phyloP scores from a whole-genome alignment of 2,329 filamentous ascomycete species.

The Biscogniauxia mediterranea region DNA sequence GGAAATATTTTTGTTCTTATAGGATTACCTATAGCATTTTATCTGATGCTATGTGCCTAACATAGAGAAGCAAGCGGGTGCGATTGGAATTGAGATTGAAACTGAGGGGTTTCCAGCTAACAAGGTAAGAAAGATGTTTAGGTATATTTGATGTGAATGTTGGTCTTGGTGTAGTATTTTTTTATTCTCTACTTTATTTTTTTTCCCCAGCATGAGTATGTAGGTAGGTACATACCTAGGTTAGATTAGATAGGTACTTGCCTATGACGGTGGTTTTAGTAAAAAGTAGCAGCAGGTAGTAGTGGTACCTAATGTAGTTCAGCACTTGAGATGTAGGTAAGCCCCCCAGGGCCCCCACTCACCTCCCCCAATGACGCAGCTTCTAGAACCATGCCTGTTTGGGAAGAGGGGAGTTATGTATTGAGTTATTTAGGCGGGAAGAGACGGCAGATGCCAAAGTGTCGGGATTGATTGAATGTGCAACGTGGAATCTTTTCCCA shows the following conservation, averaged over 20 bases:
- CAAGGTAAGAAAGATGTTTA: too few species aligned
- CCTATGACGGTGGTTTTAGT: not conserved
- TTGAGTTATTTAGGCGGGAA: conserved; percentile 17
- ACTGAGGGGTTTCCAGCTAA: too few species aligned
- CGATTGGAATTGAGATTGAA: too few species aligned
- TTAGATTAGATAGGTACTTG: too few species aligned
- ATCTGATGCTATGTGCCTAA: not conserved
- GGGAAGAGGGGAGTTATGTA: conserved; percentile 6
- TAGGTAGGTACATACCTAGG: too few species aligned
- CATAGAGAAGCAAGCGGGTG: too few species aligned
- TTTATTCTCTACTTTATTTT: too few species aligned
- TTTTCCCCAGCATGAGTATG: too few species aligned
- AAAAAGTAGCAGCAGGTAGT: not conserved
- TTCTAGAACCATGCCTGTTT: conserved; percentile 20
- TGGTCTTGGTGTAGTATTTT: not conserved
- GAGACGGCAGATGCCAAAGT: conserved; percentile 17
- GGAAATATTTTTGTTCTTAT: not conserved
- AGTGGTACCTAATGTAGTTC: not conserved
- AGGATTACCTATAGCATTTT: not conserved
- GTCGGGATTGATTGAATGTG: conserved; percentile 9
- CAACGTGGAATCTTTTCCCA: conserved; percentile 18
- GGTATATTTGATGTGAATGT: not conserved
- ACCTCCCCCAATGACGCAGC: conserved; percentile 22
- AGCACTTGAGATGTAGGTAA: too few species aligned
- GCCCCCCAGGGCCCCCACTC: too few species aligned